These are phyloP conservation scores for Euphorbia pulcherrima DNA, from an alignment of 345 rosid genomes.

Conservation along the genomic window DNA sequence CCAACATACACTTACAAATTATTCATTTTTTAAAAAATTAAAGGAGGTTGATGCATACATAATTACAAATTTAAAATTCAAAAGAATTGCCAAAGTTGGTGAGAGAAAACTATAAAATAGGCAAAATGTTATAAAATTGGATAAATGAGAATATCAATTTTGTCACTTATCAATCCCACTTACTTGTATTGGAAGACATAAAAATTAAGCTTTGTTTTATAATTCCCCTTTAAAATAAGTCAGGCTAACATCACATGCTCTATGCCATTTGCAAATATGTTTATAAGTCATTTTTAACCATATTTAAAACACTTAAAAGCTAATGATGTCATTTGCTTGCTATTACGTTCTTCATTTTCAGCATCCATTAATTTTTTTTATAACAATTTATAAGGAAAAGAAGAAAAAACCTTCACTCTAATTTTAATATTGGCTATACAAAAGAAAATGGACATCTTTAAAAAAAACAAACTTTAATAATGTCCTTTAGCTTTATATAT, in stretches of 20 bases:
- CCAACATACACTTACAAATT: not conserved
- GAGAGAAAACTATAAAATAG: conserved; percentile 1
- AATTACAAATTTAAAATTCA: not conserved
- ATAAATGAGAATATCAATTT: conserved; percentile 7
- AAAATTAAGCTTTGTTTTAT: not conserved
- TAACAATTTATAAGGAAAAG: not conserved
- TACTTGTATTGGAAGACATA: not conserved
- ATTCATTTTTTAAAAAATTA: not conserved
- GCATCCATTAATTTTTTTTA: not conserved
- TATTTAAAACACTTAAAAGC: not conserved
- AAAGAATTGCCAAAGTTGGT: conserved; percentile 13
- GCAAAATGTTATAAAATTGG: not conserved
- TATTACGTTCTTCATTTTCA: not conserved
- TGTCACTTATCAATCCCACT: conserved; percentile 17
- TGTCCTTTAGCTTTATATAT: not conserved
- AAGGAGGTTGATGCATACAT: not conserved
- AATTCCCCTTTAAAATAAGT: not conserved
- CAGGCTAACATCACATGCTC: conserved; percentile 10
- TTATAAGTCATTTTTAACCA: conserved; percentile 4
- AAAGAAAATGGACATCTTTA: not conserved
- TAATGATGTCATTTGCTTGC: not conserved
- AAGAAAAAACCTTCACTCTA: too few species aligned
- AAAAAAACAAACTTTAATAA: not conserved
- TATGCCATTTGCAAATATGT: not conserved
- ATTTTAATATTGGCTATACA: not conserved